phyloP scores from a whole-genome alignment of 73 alveolate species.

The Blepharisma stoltei region DNA sequence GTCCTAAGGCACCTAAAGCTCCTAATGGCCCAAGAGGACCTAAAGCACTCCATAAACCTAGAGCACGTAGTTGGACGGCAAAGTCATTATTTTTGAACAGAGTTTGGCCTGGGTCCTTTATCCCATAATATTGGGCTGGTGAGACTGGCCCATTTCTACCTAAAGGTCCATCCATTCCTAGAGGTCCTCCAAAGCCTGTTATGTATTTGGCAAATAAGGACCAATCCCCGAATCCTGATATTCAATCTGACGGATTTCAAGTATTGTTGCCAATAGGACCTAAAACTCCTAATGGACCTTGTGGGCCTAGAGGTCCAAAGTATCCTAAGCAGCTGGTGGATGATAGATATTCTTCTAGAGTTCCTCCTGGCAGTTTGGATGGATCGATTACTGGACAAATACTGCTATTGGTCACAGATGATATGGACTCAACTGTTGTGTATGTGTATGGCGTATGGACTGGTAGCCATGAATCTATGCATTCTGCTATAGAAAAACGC shows the following conservation, averaged over 20 bases:
- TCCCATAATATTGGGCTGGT: slow-evolving; percentile 30
- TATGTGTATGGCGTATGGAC: no score
- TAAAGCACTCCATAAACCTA: slow-evolving; percentile 39
- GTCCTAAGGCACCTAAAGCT: slow-evolving; percentile 36
- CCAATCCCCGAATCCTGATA: slow-evolving; percentile 20
- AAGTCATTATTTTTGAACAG: slow-evolving; percentile 31
- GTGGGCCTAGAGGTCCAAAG: slow-evolving; percentile 35
- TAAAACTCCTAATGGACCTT: slow-evolving; percentile 29
- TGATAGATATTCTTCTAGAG: slow-evolving; percentile 28
- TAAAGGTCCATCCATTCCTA: slow-evolving; percentile 34
- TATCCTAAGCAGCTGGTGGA: slow-evolving; percentile 35
- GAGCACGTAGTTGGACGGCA: slow-evolving; percentile 42
- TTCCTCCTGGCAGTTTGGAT: slow-evolving; percentile 31
- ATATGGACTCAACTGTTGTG: slow-evolving; percentile 1
- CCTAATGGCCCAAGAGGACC: slow-evolving; percentile 46
- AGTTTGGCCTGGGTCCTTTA: slow-evolving; percentile 36
- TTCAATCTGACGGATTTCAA: slow-evolving; percentile 21
- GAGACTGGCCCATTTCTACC: slow-evolving; percentile 37
- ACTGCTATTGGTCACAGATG: not conserved
- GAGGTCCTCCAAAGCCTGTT: slow-evolving; percentile 15
- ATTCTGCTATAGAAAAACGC: no score
- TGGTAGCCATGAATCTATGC: no score
- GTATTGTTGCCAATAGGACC: slow-evolving; percentile 28
- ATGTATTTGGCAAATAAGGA: not conserved
- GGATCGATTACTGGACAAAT: slow-evolving; percentile 32